Percentiles rank a stretch among this genome's conserved stretches.
phyloP scores from a whole-genome alignment of 768 basidiomycete genomes.

The Tricholoma flavovirens region DNA sequence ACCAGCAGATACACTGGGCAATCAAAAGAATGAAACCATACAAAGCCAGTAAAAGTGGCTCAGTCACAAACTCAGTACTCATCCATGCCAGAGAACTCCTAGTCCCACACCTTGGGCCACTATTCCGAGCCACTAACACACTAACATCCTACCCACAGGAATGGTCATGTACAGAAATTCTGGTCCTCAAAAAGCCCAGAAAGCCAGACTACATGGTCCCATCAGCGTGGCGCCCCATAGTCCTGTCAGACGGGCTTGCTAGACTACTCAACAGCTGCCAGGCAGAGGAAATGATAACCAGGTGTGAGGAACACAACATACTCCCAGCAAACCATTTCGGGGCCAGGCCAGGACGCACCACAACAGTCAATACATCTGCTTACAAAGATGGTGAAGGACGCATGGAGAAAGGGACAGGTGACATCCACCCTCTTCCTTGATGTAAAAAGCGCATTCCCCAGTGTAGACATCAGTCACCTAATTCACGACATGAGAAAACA shows the following conservation, averaged over 20 bases:
- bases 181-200: not conserved
- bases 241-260: not conserved
- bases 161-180: not conserved
- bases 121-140: not conserved
- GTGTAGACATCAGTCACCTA: not conserved
- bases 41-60: not conserved
- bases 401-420: constrained; percentile 24
- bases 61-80: not conserved
- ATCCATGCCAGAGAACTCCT: not conserved
- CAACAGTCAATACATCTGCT: constrained; percentile 26
- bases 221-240: not conserved
- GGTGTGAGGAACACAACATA: not conserved
- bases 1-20: not conserved
- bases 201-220: not conserved
- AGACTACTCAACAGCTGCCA: not conserved
- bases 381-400: constrained; percentile 26
- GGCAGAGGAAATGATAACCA: not conserved
- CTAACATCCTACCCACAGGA: not conserved
- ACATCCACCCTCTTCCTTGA: constrained; percentile 24
- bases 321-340: not conserved
- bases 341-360: constrained; percentile 20
- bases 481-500: not conserved
- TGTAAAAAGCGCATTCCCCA: constrained; percentile 15
- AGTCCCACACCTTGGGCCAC: not conserved
- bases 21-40: not conserved